Base-by-base conservation (phyloP, 352 stramenopile species). In the Pseudoperonospora humuli region DNA sequence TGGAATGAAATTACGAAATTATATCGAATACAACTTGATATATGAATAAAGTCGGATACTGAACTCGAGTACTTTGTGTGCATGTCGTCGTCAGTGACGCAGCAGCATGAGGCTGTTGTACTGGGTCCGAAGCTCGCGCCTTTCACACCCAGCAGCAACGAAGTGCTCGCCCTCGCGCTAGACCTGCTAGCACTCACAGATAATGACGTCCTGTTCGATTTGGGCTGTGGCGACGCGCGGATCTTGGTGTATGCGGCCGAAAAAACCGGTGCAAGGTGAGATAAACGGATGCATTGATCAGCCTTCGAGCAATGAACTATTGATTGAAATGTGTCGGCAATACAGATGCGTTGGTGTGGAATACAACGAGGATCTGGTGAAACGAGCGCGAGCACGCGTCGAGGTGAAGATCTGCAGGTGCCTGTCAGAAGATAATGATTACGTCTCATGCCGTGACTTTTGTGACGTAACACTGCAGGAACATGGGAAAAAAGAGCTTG, bases 191-290 rank as follows among this genome's bases (percentile, higher is more conserved):
- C 60, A n/a, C 64, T 87, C 24, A 64, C 40, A 0, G 33, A 26
- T 9, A 39, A 64, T 7, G 79, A 92, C 51, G 59, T 84, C 24
- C 46, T 92, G 31, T 86, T 79, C 25, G 79, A 92, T 64, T 50
- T 92, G 27, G 79, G 79, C 45, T 92, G 79, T 25, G 79, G 79
- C 10, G 79, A 92, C 42, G 79, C 72, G 26, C 79, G 79, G 18
- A 66, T 88, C 21, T 64, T 92, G 2, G 62, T 87, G 11, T 57
- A 78, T 23, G 75, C 73, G 3, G 78, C 78, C 9, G 50, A 64
- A 26, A 46, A 73, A 37, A 70, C 50, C 20, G 57, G 70, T 15
- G 58, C 57, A 1, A 68, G 56, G 74, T 84, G 25, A 28, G 52
- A 19, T 17, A 13, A 19, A 41, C 35, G 17, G 25, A 25, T 29